These are phyloP conservation scores for Scedosporium dehoogii DNA, from an alignment of 2,329 filamentous ascomycete genomes.

Conservation along the genomic window DNA sequence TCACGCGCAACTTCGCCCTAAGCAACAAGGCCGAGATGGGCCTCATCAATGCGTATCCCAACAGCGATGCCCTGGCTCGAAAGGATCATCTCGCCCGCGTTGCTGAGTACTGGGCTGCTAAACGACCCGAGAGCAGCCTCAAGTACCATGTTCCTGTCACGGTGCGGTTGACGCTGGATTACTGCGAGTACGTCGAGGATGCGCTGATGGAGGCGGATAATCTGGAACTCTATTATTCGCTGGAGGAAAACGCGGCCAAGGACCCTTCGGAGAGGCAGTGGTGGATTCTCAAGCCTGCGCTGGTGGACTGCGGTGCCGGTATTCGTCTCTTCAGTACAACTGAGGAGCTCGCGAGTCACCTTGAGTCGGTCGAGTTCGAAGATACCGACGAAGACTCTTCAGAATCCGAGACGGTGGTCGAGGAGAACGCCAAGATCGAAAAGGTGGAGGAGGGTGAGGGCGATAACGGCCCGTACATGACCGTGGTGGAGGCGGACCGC, in stretches of 20 bases:
- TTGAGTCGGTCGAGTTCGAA: constrained; percentile 25
- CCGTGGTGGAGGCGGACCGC: constrained; percentile 17
- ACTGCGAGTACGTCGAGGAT: constrained; percentile 28
- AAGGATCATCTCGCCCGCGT: constrained; percentile 25
- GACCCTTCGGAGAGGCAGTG: constrained; percentile 20
- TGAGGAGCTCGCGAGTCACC: constrained; percentile 22
- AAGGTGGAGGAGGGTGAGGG: constrained; percentile 5
- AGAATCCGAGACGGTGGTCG: background rate
- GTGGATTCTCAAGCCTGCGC: constrained; percentile 29
- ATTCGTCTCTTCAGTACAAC: constrained; percentile 28
- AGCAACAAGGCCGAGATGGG: constrained; percentile 18
- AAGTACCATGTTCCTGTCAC: constrained; percentile 21
- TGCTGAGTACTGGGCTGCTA: constrained; percentile 26
- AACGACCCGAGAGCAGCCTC: constrained; percentile 22
- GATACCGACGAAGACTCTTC: constrained; percentile 15
- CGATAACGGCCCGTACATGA: constrained; percentile 9
- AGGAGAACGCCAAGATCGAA: background rate
- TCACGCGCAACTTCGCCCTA: constrained; percentile 22
- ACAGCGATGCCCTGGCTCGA: constrained; percentile 26
- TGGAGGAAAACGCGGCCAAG: constrained; percentile 23
- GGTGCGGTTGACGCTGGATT: constrained; percentile 24
- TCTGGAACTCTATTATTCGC: constrained; percentile 21
- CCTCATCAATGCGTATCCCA: constrained; percentile 28
- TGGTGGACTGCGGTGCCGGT: constrained; percentile 28
- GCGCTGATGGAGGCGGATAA: constrained; percentile 25